Evolutionary conservation across 225 moss, liverwort and hornwort genomes (phyloP), one percentile per base, ranked within the genome.

Genomic region (Antitrichia curtipendula): DNA sequence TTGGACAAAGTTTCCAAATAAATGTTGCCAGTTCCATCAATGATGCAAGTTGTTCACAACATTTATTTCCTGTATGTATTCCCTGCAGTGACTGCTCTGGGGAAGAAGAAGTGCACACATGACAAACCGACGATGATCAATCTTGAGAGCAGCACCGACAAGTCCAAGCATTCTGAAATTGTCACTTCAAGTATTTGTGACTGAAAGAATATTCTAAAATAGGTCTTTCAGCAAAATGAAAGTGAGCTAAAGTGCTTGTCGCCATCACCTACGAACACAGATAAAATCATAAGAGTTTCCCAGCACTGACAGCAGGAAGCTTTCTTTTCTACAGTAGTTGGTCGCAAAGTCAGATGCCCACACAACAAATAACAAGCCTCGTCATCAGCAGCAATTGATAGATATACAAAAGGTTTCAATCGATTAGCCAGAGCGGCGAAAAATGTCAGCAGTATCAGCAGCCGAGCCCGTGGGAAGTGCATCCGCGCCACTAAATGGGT

Each of bases 391-490:
- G 68, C 78, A 84, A 72, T 64, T 86, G 75, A 66, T 90, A 52
- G 82, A 81, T 91, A 64, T 89, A 92, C 93, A 90, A 75, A 84
- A 73, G 41, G 60, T 81, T 82, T 81, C 87, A 90, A 90, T 93
- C 78, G 86, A 91, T 92, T 90, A 93, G 91, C 93, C 91, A 90
- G 93, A 93, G 87, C 91, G 93, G 91, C 93, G 93, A 89, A 91
- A 70, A 93, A 92, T 90, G 86, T 93, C 93, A 89, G 91, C 93
- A 85, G 93, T 88, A 80, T 93, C 93, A 85, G 91, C 87, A 57
- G 93, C 84, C 52, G 84, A 80, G 85, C 90, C 93, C 66, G 90
- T 82, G 24, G 90, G 76, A 28, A 93, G 87, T 41, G 91, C 87
- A 89, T 94, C 94, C 54, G 88, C 88, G 87, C 92, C 89, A 84